phyloP scores from a whole-genome alignment of 768 basidiomycete species.

The Tylopilus sp. region DNA sequence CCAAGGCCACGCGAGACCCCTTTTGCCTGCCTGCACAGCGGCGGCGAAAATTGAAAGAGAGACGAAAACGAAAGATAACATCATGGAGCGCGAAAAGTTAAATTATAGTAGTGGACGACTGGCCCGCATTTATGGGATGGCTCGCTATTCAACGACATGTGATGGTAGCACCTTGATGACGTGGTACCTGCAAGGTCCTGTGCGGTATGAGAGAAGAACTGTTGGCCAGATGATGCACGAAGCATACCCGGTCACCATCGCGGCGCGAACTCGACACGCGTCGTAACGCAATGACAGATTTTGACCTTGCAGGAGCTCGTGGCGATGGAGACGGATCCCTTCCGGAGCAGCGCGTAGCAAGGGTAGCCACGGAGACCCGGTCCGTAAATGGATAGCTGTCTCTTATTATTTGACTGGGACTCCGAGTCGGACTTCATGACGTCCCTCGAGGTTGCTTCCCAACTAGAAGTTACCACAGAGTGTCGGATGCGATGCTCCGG shows the following conservation, averaged over 20 bases:
- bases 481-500: not conserved
- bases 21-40: constrained; percentile 33
- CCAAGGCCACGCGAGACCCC: constrained; percentile 37
- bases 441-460: too few relatives aligned
- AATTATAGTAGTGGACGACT: not conserved
- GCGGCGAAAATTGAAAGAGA: constrained; percentile 15
- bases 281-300: not conserved
- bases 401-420: not conserved
- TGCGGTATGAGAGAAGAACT: not conserved
- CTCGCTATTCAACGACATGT: not conserved
- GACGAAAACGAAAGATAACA: constrained; percentile 17
- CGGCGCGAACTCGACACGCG: not conserved
- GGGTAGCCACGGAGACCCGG: not conserved
- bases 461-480: not conserved
- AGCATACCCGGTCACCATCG: not conserved
- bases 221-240: not conserved
- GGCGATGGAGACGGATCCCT: not conserved
- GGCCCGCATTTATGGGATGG: constrained; percentile 13
- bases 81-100: not conserved
- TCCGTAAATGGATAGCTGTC: not conserved
- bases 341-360: not conserved
- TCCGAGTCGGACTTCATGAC: too few relatives aligned
- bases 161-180: not conserved
- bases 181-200: not conserved
- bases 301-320: not conserved